Percentiles rank a stretch among this genome's conserved stretches.
Conservation (phyloP, 768 basidiomycete species). For the Calvatia gigantea region DNA sequence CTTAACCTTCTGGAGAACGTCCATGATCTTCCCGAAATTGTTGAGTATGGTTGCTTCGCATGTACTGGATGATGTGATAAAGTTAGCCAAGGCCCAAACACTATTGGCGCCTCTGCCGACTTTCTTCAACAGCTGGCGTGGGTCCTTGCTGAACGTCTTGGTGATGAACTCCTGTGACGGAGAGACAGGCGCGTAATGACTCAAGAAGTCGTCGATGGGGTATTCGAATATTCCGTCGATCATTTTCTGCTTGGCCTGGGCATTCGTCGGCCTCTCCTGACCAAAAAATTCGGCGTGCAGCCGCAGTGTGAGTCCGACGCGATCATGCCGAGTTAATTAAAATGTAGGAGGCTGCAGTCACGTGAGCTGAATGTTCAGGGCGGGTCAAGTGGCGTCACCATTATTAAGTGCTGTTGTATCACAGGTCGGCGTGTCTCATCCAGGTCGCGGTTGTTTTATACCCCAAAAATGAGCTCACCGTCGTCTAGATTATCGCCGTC, state of each 20-base stretch:
- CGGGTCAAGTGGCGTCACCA: conserved; percentile 13
- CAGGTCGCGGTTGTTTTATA: background rate
- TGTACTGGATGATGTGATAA: too few species aligned
- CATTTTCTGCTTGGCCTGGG: too few species aligned
- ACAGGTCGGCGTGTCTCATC: background rate
- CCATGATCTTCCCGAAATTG: too few species aligned
- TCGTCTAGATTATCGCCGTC: conserved; percentile 18
- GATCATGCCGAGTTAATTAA: background rate
- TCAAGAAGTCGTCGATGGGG: background rate
- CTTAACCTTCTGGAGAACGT: too few species aligned
- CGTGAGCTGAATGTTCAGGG: conserved; percentile 11
- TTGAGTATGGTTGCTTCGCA: too few species aligned
- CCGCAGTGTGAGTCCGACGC: background rate
- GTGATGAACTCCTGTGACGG: background rate
- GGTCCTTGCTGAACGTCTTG: background rate
- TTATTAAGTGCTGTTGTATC: background rate
- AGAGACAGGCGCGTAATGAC: background rate
- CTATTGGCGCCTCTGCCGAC: background rate
- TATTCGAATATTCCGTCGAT: background rate
- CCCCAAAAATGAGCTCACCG: conserved; percentile 19
- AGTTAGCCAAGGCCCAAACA: background rate
- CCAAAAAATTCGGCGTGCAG: background rate
- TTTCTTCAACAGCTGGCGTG: background rate
- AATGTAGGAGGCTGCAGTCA: too few species aligned
- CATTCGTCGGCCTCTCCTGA: too few species aligned